phyloP scores from a whole-genome alignment of 352 stramenopile species.

The Phytopythium delawarense region DNA sequence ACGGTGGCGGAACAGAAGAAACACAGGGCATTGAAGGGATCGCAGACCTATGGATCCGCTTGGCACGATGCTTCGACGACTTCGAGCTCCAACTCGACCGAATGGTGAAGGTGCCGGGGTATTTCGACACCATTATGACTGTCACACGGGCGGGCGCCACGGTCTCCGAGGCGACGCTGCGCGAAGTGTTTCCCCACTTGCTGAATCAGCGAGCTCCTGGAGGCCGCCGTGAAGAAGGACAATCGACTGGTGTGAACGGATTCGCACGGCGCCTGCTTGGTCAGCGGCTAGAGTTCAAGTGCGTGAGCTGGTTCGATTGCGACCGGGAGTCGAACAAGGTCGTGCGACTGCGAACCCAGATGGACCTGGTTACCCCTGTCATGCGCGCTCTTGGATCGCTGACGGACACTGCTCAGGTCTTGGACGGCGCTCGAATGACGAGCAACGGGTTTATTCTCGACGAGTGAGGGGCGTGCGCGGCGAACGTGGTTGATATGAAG shows the following conservation, averaged over 20 bases:
- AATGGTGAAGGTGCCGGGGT: constrained; percentile 3
- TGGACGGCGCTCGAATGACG: constrained; percentile 1
- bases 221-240: background rate
- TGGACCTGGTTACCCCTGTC: background rate
- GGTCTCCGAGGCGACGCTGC: constrained; percentile 15
- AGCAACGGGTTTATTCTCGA: background rate
- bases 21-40: constrained; percentile 10
- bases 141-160: constrained; percentile 5
- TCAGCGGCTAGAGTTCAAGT: constrained; percentile 4
- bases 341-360: background rate
- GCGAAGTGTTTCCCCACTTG: constrained; percentile 14
- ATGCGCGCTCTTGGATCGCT: background rate
- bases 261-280: background rate
- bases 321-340: constrained; percentile 1
- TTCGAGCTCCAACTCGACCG: constrained; percentile 13
- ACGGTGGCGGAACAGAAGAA: constrained; percentile 3
- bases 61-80: constrained; percentile 10
- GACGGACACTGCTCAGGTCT: background rate
- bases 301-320: background rate
- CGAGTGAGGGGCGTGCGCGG: too few relatives aligned
- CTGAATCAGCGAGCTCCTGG: background rate
- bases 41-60: constrained; percentile 13
- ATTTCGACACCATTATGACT: constrained; percentile 1
- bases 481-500: background rate
- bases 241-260: background rate